Base-by-base conservation (phyloP, 305 asterid species). In the Withania somnifera region DNA sequence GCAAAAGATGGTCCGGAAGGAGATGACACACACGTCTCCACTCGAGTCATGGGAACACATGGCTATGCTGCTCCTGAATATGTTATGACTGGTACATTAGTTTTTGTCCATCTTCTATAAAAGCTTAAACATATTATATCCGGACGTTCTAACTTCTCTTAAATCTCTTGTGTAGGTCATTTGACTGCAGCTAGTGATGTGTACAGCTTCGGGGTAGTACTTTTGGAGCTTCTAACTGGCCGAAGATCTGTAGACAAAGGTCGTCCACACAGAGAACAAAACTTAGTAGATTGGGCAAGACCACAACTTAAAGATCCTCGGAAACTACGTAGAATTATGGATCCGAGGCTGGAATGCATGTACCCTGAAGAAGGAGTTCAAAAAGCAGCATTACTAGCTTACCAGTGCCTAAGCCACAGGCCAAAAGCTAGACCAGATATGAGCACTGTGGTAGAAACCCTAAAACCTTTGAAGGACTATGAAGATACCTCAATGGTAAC, bases 61-160 rank as follows among this genome's bases (percentile, higher is more conserved):
- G 98, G 98, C 36, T 95, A 95, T 32, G 98, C 98, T 22, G 98
- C 98, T 2, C 98, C 98, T 0, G 98, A 95, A 78, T 95, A 95
- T 84, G n/a, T 95, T 50, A 88, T 95, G 95, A 95, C 98, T 24
- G 97, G 97, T 92, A 86, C 6, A 20, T 20, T 3, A 9, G 15
- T 5, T 0, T 58, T 32, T 7, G 73, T 28, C 0, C 73, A 63
- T 64, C 4, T 34, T 7, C 8, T 32, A 24, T 9, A 17, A 14
- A 51, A 51, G 4, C 7, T 51, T 51, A 14, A 64, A 0, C 0
- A n/a, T 3, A 11, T 1, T 17, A 7, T 6, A 42, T 9, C 2
- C 11, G 24, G 2, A 66, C 2, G 15, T 61, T 13, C n/a, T 30
- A 32, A 52, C 6, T 11, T 36, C 34, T 36, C 11, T 7, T 11